Conservation (phyloP, 2,329 filamentous ascomycete species). For the Beauveria caledonica region DNA sequence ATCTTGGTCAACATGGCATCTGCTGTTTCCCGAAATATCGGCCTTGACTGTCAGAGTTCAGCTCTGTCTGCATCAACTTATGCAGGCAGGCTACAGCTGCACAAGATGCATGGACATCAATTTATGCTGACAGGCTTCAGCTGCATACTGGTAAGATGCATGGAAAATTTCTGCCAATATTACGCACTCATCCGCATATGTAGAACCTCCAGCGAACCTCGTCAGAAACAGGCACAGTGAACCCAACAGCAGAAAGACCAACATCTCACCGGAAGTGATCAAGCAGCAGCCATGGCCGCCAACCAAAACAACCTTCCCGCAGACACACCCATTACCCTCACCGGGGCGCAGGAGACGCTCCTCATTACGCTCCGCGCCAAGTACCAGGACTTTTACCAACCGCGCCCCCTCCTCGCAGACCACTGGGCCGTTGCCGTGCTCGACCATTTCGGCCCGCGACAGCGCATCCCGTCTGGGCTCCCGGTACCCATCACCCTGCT, state of each 20-base stretch:
- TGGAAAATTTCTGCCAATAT: neutral
- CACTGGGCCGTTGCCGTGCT: conserved; percentile 8
- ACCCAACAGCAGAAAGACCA: neutral
- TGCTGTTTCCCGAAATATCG: too few species aligned
- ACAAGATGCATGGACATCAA: too few species aligned
- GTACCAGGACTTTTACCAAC: conserved; percentile 11
- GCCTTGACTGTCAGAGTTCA: too few species aligned
- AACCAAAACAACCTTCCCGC: too few species aligned
- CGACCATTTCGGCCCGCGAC: neutral
- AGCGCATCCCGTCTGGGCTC: neutral
- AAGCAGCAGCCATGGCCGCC: neutral
- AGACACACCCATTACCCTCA: neutral
- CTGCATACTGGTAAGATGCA: too few species aligned
- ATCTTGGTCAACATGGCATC: too few species aligned
- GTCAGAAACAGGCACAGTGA: too few species aligned
- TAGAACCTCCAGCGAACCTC: too few species aligned
- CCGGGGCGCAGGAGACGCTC: conserved; percentile 14
- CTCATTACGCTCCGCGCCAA: conserved; percentile 13
- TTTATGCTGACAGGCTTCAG: too few species aligned
- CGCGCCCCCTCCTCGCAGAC: conserved; percentile 13
- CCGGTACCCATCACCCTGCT: neutral
- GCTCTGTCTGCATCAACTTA: too few species aligned
- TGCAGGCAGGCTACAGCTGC: too few species aligned
- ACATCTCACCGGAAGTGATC: neutral
- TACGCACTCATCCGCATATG: neutral